A percentile compares a stretch with the other conserved stretches of the same genome.
phyloP scores from a whole-genome alignment of 257 asterid species.

The Nicotiana noctiflora region DNA sequence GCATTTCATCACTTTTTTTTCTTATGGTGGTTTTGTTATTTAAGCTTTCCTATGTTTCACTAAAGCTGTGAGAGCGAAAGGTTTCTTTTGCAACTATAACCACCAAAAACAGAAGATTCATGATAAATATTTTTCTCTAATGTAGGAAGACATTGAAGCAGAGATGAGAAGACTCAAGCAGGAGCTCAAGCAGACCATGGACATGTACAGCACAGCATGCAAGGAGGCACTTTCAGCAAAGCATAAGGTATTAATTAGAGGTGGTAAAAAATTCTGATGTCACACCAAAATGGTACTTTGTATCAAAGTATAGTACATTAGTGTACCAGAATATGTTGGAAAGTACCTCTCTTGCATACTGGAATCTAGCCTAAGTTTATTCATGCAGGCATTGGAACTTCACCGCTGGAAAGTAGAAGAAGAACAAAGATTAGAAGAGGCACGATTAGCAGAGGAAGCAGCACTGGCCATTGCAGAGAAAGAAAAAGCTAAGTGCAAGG shows the following conservation, averaged over 20 bases:
- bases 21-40: neutral
- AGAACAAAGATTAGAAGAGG: constrained; percentile 60
- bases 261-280: neutral
- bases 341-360: neutral
- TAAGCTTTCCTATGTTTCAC: neutral
- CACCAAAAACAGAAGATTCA: neutral
- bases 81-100: neutral
- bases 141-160: constrained; percentile 81
- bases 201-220: constrained; percentile 93
- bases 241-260: constrained; percentile 43
- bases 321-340: neutral
- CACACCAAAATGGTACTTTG: neutral
- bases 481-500: constrained; percentile 72
- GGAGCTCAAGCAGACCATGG: constrained; percentile 93
- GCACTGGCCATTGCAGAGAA: constrained; percentile 69
- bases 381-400: constrained; percentile 64
- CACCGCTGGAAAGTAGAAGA: constrained; percentile 84
- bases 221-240: constrained; percentile 84
- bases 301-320: neutral
- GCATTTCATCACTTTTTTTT: neutral
- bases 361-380: neutral
- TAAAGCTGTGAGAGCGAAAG: neutral
- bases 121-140: neutral
- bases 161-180: constrained; percentile 92
- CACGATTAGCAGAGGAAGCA: constrained; percentile 67